Conservation (phyloP, 75 land plant species). For the Pinus taeda region DNA sequence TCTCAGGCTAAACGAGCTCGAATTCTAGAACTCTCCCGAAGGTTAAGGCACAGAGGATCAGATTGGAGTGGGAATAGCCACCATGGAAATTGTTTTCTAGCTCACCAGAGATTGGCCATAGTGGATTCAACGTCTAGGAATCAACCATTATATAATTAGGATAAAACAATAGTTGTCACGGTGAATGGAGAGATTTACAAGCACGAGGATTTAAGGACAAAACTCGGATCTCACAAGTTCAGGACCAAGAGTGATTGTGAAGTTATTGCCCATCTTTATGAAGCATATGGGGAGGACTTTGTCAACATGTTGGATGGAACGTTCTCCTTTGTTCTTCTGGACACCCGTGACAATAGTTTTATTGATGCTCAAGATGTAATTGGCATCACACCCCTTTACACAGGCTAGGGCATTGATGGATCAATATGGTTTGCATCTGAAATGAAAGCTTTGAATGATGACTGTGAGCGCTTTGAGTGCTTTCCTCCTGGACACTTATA, state of each 20-base stretch:
- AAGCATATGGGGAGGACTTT: constrained; percentile 67
- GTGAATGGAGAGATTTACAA: constrained; percentile 99
- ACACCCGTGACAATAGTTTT: constrained; percentile 86
- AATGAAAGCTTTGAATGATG: constrained; percentile 95
- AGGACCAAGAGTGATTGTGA: constrained; percentile 96
- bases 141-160: no score
- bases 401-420: constrained; percentile 99
- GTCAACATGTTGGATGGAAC: constrained; percentile 92
- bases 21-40: no score
- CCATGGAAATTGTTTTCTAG: no score
- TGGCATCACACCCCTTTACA: constrained; percentile 94
- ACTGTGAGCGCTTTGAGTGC: constrained; percentile 82
- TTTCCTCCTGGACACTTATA: constrained; percentile 95
- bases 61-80: no score
- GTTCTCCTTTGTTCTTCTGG: constrained; percentile 97
- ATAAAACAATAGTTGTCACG: no score
- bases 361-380: constrained; percentile 97
- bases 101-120: no score
- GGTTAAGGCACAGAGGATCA: no score
- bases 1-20: no score
- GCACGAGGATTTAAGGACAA: constrained; percentile 69
- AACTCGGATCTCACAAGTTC: constrained; percentile 56
- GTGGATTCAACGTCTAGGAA: no score
- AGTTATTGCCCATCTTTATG: constrained; percentile 85
- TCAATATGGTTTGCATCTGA: constrained; percentile 97